phyloP scores from a whole-genome alignment of 352 stramenopile species.

The Phytophthora sp. region DNA sequence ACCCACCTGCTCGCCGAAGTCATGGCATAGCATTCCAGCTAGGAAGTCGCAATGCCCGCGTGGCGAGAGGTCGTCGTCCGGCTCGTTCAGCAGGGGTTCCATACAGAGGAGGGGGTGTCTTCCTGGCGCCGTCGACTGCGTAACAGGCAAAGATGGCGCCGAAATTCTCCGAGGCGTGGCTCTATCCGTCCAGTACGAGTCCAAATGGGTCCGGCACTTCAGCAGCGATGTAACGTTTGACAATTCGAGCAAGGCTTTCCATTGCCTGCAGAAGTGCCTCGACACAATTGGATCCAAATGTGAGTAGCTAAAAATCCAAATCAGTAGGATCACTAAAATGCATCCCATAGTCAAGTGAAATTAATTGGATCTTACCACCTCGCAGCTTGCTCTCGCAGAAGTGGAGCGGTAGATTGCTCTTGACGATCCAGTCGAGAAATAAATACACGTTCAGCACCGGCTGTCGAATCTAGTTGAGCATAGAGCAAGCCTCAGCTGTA shows the following conservation, averaged over 20 bases:
- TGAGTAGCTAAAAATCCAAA: neutral
- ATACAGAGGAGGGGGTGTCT: no score
- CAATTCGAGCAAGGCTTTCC: neutral
- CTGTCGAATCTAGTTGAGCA: constrained; percentile 8
- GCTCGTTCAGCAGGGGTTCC: neutral
- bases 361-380: constrained; percentile 1
- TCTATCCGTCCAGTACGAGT: no score
- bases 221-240: neutral
- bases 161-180: constrained; percentile 14
- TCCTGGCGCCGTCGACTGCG: neutral
- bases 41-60: neutral
- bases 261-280: no score
- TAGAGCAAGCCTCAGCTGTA: neutral
- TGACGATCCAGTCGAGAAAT: constrained; percentile 6
- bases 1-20: constrained; percentile 9
- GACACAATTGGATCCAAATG: no score
- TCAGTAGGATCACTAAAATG: neutral
- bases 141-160: constrained; percentile 14
- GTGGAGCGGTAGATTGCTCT: neutral
- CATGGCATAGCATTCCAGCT: constrained; percentile 1
- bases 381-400: constrained; percentile 8
- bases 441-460: neutral
- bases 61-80: neutral
- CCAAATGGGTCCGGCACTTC: no score
- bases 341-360: no score